Percentiles rank a stretch among this genome's conserved stretches.
Evolutionary conservation across 2,329 filamentous ascomycete species (phyloP).

Genomic region (Didymellaceae sp.): DNA sequence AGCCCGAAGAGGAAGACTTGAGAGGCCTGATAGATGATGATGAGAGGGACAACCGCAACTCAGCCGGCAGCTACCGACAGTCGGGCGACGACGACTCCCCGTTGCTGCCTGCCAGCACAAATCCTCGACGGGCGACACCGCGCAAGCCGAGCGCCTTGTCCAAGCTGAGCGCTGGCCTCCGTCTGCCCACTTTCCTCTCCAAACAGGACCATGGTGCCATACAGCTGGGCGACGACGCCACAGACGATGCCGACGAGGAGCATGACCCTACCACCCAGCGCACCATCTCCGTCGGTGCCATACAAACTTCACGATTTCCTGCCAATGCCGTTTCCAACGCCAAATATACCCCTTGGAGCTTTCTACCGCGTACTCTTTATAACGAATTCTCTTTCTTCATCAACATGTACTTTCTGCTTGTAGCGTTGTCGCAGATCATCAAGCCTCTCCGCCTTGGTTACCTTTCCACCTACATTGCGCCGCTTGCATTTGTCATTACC

Average conservation of each 20-base stretch:
- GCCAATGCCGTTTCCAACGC: constrained; percentile 94
- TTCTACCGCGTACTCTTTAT: constrained; percentile 91
- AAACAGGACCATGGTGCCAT: constrained; percentile 33
- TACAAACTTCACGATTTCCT: constrained; percentile 78
- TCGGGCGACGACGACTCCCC: constrained; percentile 73
- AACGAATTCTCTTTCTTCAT: constrained; percentile 99
- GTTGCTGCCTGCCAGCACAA: constrained; percentile 62
- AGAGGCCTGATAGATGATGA: constrained; percentile 70
- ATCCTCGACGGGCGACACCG: constrained; percentile 24
- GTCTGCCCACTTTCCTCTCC: constrained; percentile 71
- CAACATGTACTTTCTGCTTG: constrained; percentile 98
- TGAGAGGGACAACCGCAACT: constrained; percentile 61
- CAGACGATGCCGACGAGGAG: constrained; percentile 55
- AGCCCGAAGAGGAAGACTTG: constrained; percentile 68
- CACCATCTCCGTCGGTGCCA: constrained; percentile 75
- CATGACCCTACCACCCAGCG: constrained; percentile 72
- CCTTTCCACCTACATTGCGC: constrained; percentile 91
- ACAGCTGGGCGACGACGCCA: constrained; percentile 30
- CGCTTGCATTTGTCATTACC: constrained; percentile 85
- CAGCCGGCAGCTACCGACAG: constrained; percentile 65
- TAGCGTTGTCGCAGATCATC: constrained; percentile 92
- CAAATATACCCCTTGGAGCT: constrained; percentile 95
- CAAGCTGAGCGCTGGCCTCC: constrained; percentile 60
- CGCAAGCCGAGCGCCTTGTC: constrained; percentile 48
- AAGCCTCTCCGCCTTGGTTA: constrained; percentile 91